These are phyloP conservation scores for Penicillium sp. DNA, from an alignment of 2,329 filamentous ascomycete species.

Conservation along the genomic window DNA sequence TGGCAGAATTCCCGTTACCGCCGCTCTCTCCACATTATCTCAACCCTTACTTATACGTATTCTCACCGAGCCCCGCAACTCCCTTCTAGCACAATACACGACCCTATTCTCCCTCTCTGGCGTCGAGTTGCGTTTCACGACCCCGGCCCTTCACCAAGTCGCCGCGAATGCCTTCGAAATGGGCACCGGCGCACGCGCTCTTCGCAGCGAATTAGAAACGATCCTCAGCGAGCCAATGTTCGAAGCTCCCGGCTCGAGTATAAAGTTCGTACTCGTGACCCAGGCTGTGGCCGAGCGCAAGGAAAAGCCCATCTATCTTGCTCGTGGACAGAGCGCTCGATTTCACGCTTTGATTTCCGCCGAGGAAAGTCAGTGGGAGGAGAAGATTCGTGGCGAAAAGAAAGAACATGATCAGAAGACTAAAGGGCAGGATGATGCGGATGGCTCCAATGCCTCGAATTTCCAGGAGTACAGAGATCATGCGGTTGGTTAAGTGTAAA, in stretches of 20 bases:
- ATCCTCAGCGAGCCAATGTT: slow-evolving; percentile 79
- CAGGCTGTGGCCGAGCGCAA: slow-evolving; percentile 65
- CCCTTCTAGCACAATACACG: slow-evolving; percentile 81
- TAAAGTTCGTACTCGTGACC: slow-evolving; percentile 71
- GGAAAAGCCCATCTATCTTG: slow-evolving; percentile 55
- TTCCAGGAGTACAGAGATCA: slow-evolving; percentile 49
- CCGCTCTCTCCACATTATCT: slow-evolving; percentile 75
- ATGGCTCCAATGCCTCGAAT: slow-evolving; percentile 27
- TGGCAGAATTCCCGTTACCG: slow-evolving; percentile 88
- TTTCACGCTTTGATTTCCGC: slow-evolving; percentile 52
- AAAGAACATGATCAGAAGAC: slow-evolving; percentile 30
- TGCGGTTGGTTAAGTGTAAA: slow-evolving; percentile 27
- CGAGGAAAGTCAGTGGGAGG: slow-evolving; percentile 53
- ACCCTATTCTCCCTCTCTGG: slow-evolving; percentile 79
- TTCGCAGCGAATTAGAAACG: slow-evolving; percentile 78
- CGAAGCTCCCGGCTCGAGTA: slow-evolving; percentile 65
- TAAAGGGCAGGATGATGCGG: slow-evolving; percentile 9
- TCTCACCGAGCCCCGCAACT: slow-evolving; percentile 87
- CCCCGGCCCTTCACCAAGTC: slow-evolving; percentile 74
- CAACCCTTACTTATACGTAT: slow-evolving; percentile 73
- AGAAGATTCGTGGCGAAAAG: slow-evolving; percentile 37
- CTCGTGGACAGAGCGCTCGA: slow-evolving; percentile 51
- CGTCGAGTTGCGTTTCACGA: slow-evolving; percentile 78
- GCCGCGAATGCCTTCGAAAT: slow-evolving; percentile 67
- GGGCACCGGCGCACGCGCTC: slow-evolving; percentile 75